These are phyloP conservation scores for Barbarea vulgaris DNA, from an alignment of 345 rosid species.

Conservation along the genomic window DNA sequence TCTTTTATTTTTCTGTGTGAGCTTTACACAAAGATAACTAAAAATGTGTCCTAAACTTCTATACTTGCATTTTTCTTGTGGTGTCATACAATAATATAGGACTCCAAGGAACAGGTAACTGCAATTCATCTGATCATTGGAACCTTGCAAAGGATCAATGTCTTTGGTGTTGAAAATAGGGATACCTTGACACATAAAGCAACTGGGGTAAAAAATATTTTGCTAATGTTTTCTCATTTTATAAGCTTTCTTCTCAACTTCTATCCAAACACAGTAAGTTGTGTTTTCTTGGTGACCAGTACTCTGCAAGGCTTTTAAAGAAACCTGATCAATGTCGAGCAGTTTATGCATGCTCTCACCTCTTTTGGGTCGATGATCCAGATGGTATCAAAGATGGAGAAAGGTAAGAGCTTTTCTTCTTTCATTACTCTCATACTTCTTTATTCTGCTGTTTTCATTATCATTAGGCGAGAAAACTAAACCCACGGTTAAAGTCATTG, in stretches of 20 bases:
- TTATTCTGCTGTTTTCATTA: neutral
- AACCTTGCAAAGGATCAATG: constrained; percentile 83
- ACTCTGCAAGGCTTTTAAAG: constrained; percentile 87
- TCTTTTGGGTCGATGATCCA: constrained; percentile 80
- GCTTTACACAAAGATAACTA: neutral
- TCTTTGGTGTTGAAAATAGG: constrained; percentile 85
- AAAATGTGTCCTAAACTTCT: neutral
- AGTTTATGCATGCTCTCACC: constrained; percentile 88
- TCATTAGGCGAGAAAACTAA: neutral
- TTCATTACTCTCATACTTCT: constrained; percentile 4
- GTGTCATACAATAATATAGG: constrained; percentile 46
- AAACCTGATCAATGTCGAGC: constrained; percentile 98
- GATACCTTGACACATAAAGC: constrained; percentile 94
- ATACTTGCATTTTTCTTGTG: neutral
- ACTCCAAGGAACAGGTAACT: constrained; percentile 84
- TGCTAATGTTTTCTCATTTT: constrained; percentile 6
- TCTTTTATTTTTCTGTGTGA: constrained; percentile 13
- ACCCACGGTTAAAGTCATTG: neutral
- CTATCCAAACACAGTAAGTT: neutral
- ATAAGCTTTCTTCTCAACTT: constrained; percentile 4
- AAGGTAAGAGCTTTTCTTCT: constrained; percentile 48
- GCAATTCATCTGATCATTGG: constrained; percentile 86
- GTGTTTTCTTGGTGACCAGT: constrained; percentile 47
- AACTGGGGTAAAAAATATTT: constrained; percentile 66
- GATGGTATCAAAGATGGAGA: constrained; percentile 80